Evolutionary conservation across 371 early-diverging fungal genomes (phyloP).

Genomic region (Mucor velutinosus): DNA sequence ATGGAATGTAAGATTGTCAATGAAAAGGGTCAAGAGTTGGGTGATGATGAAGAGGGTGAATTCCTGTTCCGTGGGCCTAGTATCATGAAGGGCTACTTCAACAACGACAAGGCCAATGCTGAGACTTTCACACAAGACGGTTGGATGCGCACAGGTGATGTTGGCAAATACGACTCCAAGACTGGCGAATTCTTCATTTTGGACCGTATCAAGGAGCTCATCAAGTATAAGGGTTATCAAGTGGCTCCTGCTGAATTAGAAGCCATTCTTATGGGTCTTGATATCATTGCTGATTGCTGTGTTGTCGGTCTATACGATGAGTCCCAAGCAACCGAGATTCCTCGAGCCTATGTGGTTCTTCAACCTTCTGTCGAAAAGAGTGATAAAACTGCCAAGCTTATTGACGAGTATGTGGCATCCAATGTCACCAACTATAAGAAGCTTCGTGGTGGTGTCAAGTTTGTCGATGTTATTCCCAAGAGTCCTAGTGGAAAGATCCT

Average conservation of each 20-base stretch:
- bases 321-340: constrained; percentile 73
- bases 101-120: constrained; percentile 69
- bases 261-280: constrained; percentile 68
- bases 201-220: constrained; percentile 79
- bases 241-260: constrained; percentile 65
- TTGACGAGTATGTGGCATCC: constrained; percentile 53
- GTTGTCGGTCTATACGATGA: constrained; percentile 65
- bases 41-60: constrained; percentile 67
- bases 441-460: constrained; percentile 79
- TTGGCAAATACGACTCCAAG: constrained; percentile 61
- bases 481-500: constrained; percentile 84
- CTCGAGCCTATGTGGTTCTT: constrained; percentile 75
- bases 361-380: constrained; percentile 26
- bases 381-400: constrained; percentile 26
- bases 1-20: constrained; percentile 71
- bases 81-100: constrained; percentile 75
- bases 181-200: constrained; percentile 56
- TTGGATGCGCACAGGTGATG: constrained; percentile 86
- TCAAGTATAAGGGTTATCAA: constrained; percentile 73
- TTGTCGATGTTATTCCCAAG: constrained; percentile 75
- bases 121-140: constrained; percentile 68
- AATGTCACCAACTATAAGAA: constrained; percentile 77
- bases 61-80: constrained; percentile 68
- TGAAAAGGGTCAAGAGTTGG: constrained; percentile 54
- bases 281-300: constrained; percentile 72